Evolutionary conservation across 2,329 filamentous ascomycete species (phyloP).

Genomic region (Phialophora expanda): DNA sequence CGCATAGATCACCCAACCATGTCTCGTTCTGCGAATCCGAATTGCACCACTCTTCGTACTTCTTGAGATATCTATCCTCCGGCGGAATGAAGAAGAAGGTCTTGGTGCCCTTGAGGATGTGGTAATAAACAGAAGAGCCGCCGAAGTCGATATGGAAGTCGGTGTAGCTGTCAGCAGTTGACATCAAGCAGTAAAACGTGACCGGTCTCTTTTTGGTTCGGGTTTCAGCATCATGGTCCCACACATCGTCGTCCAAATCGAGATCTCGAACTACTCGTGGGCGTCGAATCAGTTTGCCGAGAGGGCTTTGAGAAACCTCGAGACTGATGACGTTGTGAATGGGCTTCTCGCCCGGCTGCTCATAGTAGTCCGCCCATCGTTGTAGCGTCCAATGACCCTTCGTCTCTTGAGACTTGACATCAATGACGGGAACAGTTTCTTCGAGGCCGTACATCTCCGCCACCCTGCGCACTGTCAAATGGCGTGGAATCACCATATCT

Average conservation of each 20-base stretch:
- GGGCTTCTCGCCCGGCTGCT: slow-evolving; percentile 63
- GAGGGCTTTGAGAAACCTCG: slow-evolving; percentile 67
- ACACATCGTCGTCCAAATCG: slow-evolving; percentile 58
- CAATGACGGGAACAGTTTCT: slow-evolving; percentile 66
- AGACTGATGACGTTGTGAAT: slow-evolving; percentile 73
- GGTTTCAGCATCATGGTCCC: slow-evolving; percentile 56
- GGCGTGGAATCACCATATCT: slow-evolving; percentile 70
- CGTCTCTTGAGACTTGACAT: slow-evolving; percentile 71
- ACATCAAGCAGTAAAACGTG: slow-evolving; percentile 73
- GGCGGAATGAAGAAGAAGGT: slow-evolving; percentile 75
- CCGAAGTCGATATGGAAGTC: slow-evolving; percentile 76
- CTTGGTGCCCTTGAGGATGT: slow-evolving; percentile 71
- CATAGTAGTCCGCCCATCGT: slow-evolving; percentile 71
- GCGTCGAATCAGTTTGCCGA: slow-evolving; percentile 66
- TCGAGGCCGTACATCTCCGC: slow-evolving; percentile 68
- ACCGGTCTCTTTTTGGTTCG: slow-evolving; percentile 66
- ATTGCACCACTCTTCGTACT: slow-evolving; percentile 74
- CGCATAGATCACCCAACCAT: slow-evolving; percentile 65
- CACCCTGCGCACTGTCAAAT: slow-evolving; percentile 67
- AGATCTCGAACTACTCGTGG: slow-evolving; percentile 70
- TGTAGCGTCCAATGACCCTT: slow-evolving; percentile 69
- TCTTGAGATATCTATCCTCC: slow-evolving; percentile 70
- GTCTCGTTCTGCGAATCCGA: slow-evolving; percentile 69
- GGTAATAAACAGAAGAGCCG: slow-evolving; percentile 72
- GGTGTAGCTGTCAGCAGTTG: slow-evolving; percentile 72